Conservation (phyloP, 2,329 filamentous ascomycete species). For the Talaromyces sp. region DNA sequence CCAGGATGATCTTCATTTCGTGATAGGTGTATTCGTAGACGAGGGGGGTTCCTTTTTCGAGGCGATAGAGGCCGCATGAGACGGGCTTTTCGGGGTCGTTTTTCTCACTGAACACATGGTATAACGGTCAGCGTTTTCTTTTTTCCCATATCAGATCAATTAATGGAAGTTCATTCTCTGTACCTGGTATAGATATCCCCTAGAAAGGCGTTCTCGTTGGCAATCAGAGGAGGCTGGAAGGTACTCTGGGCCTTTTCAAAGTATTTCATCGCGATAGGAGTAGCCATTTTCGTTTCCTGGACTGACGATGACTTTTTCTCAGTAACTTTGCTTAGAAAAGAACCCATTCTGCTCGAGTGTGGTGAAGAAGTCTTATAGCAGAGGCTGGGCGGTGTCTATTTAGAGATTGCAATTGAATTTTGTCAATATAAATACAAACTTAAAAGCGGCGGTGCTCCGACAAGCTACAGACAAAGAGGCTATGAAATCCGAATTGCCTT, state of each 20-base stretch:
- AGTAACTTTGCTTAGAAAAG: conserved; percentile 6
- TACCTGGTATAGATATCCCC: conserved; percentile 58
- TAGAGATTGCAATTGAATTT: background rate
- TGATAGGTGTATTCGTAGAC: conserved; percentile 67
- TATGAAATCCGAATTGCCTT: background rate
- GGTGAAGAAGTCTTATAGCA: background rate
- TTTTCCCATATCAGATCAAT: background rate
- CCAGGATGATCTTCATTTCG: conserved; percentile 70
- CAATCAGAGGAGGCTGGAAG: conserved; percentile 61
- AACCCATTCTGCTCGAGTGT: conserved; percentile 1
- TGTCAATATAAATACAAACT: background rate
- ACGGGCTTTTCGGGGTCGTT: conserved; percentile 56
- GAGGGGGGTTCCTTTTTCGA: conserved; percentile 63
- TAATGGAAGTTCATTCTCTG: background rate
- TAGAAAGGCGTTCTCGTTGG: conserved; percentile 63
- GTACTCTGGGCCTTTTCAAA: conserved; percentile 53
- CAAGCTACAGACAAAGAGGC: background rate
- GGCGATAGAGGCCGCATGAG: conserved; percentile 60
- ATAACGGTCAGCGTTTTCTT: background rate
- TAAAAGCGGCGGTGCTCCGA: background rate
- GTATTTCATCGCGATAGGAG: conserved; percentile 41
- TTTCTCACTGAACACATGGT: conserved; percentile 39
- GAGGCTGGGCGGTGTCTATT: background rate
- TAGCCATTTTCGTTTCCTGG: conserved; percentile 11
- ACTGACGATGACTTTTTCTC: background rate